Evolutionary conservation across 2,329 filamentous ascomycete genomes (phyloP), one percentile per base, ranked within the genome.

Genomic region (Sporothrix luriei): DNA sequence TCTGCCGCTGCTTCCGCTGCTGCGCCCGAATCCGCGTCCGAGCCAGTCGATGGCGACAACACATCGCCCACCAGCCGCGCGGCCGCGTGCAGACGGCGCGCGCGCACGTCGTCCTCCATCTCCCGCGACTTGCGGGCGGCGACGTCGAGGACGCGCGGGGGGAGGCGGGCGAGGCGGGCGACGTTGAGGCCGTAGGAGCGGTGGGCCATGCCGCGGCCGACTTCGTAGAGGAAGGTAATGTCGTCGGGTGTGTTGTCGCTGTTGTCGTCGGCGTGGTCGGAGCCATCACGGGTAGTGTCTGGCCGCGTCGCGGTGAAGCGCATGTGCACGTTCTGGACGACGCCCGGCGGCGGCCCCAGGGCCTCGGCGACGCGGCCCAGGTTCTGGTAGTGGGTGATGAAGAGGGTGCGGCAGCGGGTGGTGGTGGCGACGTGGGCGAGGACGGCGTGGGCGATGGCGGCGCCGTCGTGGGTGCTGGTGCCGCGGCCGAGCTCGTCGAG

Each of bases 381-480:
- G 73, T 90, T 90, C 80, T 99, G 95, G 79, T 99, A 99, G 80
- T 99, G 95, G 3, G 95, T 99, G 78, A 99, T 97, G 82, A 99
- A 99, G 54, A 99, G 84, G 6, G 93, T 97, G 61, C 97, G 84
- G 72, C 92, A 92, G 68, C 85, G 84, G 0, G 90, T 85, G 19
- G 93, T 86, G 29, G 88, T 84, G 33, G 96, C 90, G 72, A 98
- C 87, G 76, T 96, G 90, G 71, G 94, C 88, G 6, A 99, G 84
- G 5, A 99, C 95, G 29, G 93, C 91, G 75, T 97, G 91, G 1
- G 95, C 95, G 75, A 99, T 98, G 69, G 95, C 95, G 5, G 97
- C 93, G 68, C 95, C 95, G 78, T 99, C 95, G 78, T 98, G 93
- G 11, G 95, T 99, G 74, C 89, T 93, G 0, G 95, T 99, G 66